Conservation (phyloP, 371 early-diverging fungal species). For the Apophysomyces trapeziformis region DNA sequence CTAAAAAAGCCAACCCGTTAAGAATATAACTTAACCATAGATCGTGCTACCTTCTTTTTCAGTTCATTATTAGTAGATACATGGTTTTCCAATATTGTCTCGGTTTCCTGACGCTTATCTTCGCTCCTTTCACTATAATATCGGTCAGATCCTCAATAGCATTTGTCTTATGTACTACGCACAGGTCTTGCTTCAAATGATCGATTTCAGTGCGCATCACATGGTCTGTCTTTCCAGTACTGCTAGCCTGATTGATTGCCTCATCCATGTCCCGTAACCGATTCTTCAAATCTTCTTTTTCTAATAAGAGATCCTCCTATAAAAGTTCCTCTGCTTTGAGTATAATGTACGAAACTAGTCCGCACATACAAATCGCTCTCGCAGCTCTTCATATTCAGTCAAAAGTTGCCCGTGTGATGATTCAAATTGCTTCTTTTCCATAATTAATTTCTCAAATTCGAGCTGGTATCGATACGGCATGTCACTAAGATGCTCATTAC, state of each 20-base stretch:
- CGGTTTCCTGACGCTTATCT: conserved; percentile 73
- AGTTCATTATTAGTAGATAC: conserved; percentile 65
- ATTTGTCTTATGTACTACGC: conserved; percentile 26
- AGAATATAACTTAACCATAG: too few species aligned
- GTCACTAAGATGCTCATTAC: conserved; percentile 21
- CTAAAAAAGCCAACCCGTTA: conserved; percentile 48
- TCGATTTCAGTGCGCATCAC: conserved; percentile 90
- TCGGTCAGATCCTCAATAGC: not conserved
- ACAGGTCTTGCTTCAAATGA: conserved; percentile 83
- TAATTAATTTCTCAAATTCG: conserved; percentile 46
- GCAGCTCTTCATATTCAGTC: conserved; percentile 56
- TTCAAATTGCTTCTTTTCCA: conserved; percentile 64
- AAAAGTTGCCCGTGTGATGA: conserved; percentile 53
- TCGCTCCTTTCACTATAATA: conserved; percentile 73
- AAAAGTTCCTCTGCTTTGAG: conserved; percentile 3
- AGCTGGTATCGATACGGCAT: conserved; percentile 47
- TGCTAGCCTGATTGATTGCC: conserved; percentile 65
- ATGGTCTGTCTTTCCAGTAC: conserved; percentile 83
- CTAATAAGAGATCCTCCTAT: conserved; percentile 68
- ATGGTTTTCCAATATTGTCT: conserved; percentile 65
- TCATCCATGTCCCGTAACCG: conserved; percentile 77
- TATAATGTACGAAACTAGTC: not conserved
- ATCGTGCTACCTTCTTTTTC: conserved; percentile 56
- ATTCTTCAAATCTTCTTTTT: conserved; percentile 66
- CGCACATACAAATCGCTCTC: conserved; percentile 62